phyloP scores from a whole-genome alignment of 2,329 filamentous ascomycete species.

The Fusarium sp. region DNA sequence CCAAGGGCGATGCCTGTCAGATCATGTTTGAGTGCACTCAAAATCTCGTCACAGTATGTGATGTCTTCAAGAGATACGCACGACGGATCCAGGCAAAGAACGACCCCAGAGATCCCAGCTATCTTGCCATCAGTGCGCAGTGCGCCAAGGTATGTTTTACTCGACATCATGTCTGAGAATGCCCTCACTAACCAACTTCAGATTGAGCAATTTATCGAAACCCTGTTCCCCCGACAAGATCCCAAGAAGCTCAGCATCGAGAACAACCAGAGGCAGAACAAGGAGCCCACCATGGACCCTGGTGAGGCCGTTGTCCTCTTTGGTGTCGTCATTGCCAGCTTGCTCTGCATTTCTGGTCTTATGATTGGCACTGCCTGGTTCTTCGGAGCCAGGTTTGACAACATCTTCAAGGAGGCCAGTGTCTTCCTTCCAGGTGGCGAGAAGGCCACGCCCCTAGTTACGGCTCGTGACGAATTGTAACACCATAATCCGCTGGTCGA shows the following conservation, averaged over 20 bases:
- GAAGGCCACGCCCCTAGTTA: conserved; percentile 41
- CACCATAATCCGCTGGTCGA: conserved; percentile 20
- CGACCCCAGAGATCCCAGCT: conserved; percentile 92
- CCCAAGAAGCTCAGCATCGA: conserved; percentile 67
- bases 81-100: conserved; percentile 93
- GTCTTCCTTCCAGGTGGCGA: conserved; percentile 40
- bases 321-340: conserved; percentile 72
- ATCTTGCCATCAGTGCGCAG: conserved; percentile 88
- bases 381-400: conserved; percentile 85
- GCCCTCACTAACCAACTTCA: conserved; percentile 51
- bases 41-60: conserved; percentile 84
- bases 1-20: conserved; percentile 91
- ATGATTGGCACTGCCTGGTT: conserved; percentile 87
- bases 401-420: conserved; percentile 46
- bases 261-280: conserved; percentile 52
- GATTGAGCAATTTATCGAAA: conserved; percentile 97
- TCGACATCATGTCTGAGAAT: rapidly evolving
- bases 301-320: conserved; percentile 76
- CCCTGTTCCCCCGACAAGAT: conserved; percentile 88
- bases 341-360: conserved; percentile 76
- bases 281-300: conserved; percentile 62
- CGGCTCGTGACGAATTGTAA: conserved; percentile 54
- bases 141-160: conserved; percentile 77
- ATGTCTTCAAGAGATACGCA: conserved; percentile 82
- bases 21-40: conserved; percentile 95